Conservation (phyloP, 257 asterid species). For the Petunia secreta region DNA sequence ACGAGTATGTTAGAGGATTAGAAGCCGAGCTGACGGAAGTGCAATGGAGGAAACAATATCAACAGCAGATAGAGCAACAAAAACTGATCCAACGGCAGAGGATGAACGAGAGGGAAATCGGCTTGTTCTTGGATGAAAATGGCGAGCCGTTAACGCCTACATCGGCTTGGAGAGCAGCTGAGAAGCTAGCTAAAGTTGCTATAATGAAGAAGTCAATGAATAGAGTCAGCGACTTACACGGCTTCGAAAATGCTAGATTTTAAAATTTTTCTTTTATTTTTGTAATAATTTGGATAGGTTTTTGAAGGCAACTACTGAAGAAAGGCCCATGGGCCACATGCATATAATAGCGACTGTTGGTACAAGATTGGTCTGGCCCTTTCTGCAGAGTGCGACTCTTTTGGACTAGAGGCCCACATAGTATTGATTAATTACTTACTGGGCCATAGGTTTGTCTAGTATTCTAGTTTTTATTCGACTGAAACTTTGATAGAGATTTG, state of each 20-base stretch:
- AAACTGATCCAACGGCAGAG: conserved; percentile 43
- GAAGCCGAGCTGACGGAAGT: conserved; percentile 76
- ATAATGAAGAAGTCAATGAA: conserved; percentile 49
- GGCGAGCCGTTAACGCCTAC: conserved; percentile 80
- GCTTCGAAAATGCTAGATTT: conserved; percentile 92
- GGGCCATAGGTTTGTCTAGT: conserved; percentile 30
- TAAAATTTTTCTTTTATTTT: conserved; percentile 27
- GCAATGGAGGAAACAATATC: conserved; percentile 57
- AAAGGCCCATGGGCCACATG: conserved; percentile 32
- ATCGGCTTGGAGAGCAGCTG: conserved; percentile 78
- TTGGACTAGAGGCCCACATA: conserved; percentile 31
- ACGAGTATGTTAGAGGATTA: conserved; percentile 48
- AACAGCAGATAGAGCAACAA: conserved; percentile 31
- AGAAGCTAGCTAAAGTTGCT: conserved; percentile 64
- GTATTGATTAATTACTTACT: conserved; percentile 35
- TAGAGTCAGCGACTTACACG: conserved; percentile 73
- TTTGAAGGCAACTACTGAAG: background rate
- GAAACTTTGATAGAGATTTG: background rate
- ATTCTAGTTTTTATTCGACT: background rate
- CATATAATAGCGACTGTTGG: conserved; percentile 29
- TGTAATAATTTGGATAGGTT: background rate
- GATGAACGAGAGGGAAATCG: conserved; percentile 41
- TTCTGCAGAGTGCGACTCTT: conserved; percentile 29
- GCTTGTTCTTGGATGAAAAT: conserved; percentile 52
- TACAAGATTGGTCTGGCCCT: conserved; percentile 42